A percentile compares a stretch with the other conserved stretches of the same genome.
These are phyloP conservation scores for Rhizoclosmatium sp. DNA, from an alignment of 192 early-diverging fungal genomes.

Conservation along the genomic window DNA sequence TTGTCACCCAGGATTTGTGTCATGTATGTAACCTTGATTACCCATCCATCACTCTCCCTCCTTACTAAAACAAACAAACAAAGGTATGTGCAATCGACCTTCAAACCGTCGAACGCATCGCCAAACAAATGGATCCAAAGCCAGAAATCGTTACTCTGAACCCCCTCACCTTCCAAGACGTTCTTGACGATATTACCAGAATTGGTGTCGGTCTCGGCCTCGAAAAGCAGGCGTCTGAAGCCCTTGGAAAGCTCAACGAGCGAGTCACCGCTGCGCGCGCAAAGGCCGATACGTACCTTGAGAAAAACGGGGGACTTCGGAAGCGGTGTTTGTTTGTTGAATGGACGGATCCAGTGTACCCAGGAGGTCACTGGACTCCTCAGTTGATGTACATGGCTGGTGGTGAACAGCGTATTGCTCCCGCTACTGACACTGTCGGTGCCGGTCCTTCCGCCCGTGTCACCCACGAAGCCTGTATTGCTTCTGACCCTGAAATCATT, in stretches of 20 bases:
- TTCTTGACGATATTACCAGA: slow-evolving; percentile 52
- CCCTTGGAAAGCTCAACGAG: slow-evolving; percentile 27
- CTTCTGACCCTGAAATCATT: slow-evolving; percentile 49
- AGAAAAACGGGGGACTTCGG: slow-evolving; percentile 20
- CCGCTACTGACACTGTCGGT: slow-evolving; percentile 31
- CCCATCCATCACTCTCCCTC: neutral
- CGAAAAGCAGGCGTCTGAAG: slow-evolving; percentile 24
- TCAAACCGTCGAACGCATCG: slow-evolving; percentile 59
- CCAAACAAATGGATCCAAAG: slow-evolving; percentile 49
- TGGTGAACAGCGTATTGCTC: slow-evolving; percentile 48
- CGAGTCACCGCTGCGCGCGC: slow-evolving; percentile 35
- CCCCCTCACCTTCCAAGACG: slow-evolving; percentile 54
- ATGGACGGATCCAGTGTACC: slow-evolving; percentile 64
- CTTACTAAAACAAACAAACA: slow-evolving; percentile 39
- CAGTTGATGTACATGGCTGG: slow-evolving; percentile 63
- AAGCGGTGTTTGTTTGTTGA: slow-evolving; percentile 57
- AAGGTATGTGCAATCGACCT: slow-evolving; percentile 65
- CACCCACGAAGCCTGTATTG: slow-evolving; percentile 37
- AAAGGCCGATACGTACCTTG: slow-evolving; percentile 27
- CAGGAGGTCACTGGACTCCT: slow-evolving; percentile 56
- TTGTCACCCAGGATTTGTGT: slow-evolving; percentile 57
- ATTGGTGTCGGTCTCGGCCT: slow-evolving; percentile 55
- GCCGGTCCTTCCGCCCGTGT: slow-evolving; percentile 50
- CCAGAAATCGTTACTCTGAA: slow-evolving; percentile 62
- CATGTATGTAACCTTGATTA: neutral